Base-by-base conservation (phyloP, 2,329 filamentous ascomycete species). In the Clarireedia homoeocarpa region DNA sequence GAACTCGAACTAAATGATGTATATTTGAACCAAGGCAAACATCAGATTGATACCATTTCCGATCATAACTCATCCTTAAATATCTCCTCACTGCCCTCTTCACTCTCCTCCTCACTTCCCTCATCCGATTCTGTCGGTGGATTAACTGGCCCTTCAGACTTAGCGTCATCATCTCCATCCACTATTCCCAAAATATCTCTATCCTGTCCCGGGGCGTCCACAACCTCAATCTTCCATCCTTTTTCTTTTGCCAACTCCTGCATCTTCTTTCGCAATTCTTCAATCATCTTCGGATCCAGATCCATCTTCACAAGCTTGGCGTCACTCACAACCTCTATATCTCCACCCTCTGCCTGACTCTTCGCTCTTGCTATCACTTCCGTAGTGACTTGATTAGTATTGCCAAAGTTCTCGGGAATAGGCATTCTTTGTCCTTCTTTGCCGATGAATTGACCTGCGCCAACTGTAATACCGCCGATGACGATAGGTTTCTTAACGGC, bases 171-270 rank as follows among this genome's bases (percentile, higher is more conserved):
- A 12, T 80, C 78, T 1, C 74, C 72, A 27, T 86, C 83, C 15
- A 92, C 79, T 44, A 88, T 81, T 0, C 86, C 88, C 46, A 86
- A 75, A 42, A 92, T 81, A 67, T 90, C 85, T 59, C 81, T 73
- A 23, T 80, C 77, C 4, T 70, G 67, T 4, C 77, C 73, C 1
- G 85, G 80, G 10, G 82, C 77, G 65, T 94, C 86, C 1, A 94
- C 81, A 14, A 94, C 77, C 70, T 94, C 88, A 58, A 96, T 74
- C 65, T 84, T 87, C 90, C 91, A 96, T 15, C 83, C 83, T 61
- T 84, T 81, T 6, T 85, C 83, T 2, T 83, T 81, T 0, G 89
- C 88, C 42, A 88, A 67, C 64, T 83, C 79, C 67, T 88, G 78
- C 57, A 95, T 71, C 66, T 88, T 76, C 60, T 83, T 78, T 64